phyloP scores from a whole-genome alignment of 108 stramenopile genomes.

The Skeletonema costatum region DNA sequence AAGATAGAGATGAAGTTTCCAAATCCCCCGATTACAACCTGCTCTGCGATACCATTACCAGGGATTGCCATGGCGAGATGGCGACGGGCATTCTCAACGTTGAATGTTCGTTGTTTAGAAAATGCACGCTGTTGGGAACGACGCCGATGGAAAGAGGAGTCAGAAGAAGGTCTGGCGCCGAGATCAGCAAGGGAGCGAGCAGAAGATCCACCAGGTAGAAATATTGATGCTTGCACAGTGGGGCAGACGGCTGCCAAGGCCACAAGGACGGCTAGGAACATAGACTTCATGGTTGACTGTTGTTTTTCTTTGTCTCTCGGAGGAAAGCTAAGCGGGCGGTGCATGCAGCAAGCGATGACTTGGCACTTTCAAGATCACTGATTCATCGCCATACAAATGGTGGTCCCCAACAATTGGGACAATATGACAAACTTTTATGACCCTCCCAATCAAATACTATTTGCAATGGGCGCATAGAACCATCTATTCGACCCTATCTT shows the following conservation, averaged over 20 bases:
- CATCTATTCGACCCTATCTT: too few relatives aligned
- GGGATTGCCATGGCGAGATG: slow-evolving; percentile 87
- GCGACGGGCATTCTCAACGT: neutral
- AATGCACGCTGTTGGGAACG: slow-evolving; percentile 20
- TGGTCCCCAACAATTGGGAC: too few relatives aligned
- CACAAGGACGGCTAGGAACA: neutral
- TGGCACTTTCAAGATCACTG: neutral
- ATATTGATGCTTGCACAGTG: slow-evolving; percentile 21
- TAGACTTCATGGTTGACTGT: neutral
- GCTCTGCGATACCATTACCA: slow-evolving; percentile 82
- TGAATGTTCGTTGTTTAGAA: neutral
- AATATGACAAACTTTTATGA: too few relatives aligned
- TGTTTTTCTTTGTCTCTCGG: too few relatives aligned
- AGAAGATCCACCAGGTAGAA: slow-evolving; percentile 16
- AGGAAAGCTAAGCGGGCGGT: too few relatives aligned
- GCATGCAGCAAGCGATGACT: too few relatives aligned
- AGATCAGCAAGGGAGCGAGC: slow-evolving; percentile 19
- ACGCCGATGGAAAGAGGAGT: slow-evolving; percentile 35
- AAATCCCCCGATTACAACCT: slow-evolving; percentile 86
- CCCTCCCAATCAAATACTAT: too few relatives aligned
- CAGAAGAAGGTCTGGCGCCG: slow-evolving; percentile 5
- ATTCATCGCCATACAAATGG: neutral
- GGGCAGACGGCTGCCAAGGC: neutral
- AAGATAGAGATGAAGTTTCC: slow-evolving; percentile 83
- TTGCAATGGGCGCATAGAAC: too few relatives aligned